These are phyloP conservation scores for Scutellaria baicalensis DNA, from an alignment of 257 asterid genomes.

Conservation along the genomic window DNA sequence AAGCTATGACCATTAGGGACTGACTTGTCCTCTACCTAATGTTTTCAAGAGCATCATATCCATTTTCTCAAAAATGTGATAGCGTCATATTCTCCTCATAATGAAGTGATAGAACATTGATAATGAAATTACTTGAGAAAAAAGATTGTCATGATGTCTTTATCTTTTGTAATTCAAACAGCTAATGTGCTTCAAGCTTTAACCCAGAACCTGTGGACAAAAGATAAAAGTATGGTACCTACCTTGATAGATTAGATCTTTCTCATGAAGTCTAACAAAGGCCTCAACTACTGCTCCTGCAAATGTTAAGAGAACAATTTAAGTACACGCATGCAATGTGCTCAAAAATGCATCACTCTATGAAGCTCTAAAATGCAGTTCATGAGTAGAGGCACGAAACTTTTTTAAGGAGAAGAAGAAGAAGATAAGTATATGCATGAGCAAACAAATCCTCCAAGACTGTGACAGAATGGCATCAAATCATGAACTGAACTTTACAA, in stretches of 20 bases:
- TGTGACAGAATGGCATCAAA: conserved; percentile 9
- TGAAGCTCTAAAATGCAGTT: conserved; percentile 6
- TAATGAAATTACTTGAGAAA: conserved; percentile 3
- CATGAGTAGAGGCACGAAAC: not conserved
- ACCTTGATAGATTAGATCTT: conserved; percentile 97
- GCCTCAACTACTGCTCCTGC: conserved; percentile 96
- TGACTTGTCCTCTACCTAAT: not conserved
- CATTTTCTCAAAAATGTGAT: not conserved
- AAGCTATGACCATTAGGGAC: not conserved
- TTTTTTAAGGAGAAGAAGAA: not conserved
- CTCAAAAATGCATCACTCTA: not conserved
- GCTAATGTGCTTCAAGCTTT: conserved; percentile 1
- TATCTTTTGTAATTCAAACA: conserved; percentile 2
- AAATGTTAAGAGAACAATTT: conserved; percentile 22
- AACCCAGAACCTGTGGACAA: not conserved
- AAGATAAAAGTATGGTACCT: conserved; percentile 4
- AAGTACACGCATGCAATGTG: not conserved
- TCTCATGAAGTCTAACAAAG: conserved; percentile 91
- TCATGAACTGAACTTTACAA: conserved; percentile 5
- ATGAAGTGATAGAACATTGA: not conserved
- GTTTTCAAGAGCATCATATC: not conserved
- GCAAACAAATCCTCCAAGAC: conserved; percentile 1
- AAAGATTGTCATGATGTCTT: not conserved
- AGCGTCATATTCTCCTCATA: conserved; percentile 2
- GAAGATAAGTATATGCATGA: not conserved